These are phyloP conservation scores for Pseudocercospora musae DNA, from an alignment of 2,329 filamentous ascomycete species.

Conservation along the genomic window DNA sequence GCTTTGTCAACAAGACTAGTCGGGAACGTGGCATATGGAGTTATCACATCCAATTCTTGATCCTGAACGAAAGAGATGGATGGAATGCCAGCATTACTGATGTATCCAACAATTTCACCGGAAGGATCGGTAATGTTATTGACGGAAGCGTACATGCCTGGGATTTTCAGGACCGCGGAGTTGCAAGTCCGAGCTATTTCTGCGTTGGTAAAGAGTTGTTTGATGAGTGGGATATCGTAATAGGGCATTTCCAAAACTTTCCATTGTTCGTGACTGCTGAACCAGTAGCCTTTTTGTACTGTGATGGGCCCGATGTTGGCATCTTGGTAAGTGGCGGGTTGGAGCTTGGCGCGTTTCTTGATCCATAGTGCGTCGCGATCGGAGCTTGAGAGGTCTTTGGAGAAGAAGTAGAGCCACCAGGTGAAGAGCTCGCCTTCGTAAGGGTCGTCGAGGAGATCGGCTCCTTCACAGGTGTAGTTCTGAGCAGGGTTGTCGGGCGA, in stretches of 20 bases:
- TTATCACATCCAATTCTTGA: constrained; percentile 44
- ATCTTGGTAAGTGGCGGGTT: constrained; percentile 39
- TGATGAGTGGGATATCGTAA: constrained; percentile 42
- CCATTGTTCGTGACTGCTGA: constrained; percentile 44
- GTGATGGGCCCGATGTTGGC: constrained; percentile 42
- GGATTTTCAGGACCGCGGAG: constrained; percentile 38
- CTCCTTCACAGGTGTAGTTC: constrained; percentile 39
- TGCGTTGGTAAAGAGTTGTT: constrained; percentile 41
- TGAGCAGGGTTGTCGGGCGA: constrained; percentile 30
- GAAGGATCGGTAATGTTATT: constrained; percentile 44
- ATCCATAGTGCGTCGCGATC: constrained; percentile 41
- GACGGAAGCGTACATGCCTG: constrained; percentile 44
- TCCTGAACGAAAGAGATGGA: constrained; percentile 40
- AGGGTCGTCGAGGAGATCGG: constrained; percentile 40
- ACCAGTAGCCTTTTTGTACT: constrained; percentile 44
- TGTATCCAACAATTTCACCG: constrained; percentile 41
- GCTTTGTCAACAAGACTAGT: constrained; percentile 40
- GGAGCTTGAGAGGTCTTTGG: constrained; percentile 27
- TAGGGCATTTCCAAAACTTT: constrained; percentile 46
- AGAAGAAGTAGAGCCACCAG: constrained; percentile 43
- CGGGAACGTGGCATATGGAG: constrained; percentile 42
- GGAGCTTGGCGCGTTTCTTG: constrained; percentile 39
- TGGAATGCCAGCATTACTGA: constrained; percentile 37
- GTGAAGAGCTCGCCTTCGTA: constrained; percentile 46
- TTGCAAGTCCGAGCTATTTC: constrained; percentile 45